Evolutionary conservation across 106 monocot genomes (phyloP).

Genomic region (Dioscorea alata): DNA sequence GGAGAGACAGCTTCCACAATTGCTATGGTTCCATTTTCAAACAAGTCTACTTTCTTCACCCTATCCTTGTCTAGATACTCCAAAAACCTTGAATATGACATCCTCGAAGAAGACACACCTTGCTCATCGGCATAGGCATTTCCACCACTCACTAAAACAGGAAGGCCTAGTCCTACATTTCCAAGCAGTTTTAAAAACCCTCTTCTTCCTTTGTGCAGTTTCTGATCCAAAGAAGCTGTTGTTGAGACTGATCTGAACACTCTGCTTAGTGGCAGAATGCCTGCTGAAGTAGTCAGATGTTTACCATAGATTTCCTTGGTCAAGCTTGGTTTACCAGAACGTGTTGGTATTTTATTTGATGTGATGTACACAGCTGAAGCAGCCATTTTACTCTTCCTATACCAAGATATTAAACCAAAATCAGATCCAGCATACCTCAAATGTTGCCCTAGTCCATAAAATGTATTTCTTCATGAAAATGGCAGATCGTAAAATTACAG

Average conservation of each 20-base stretch:
- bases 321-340: slow-evolving; percentile 13
- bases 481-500: not conserved
- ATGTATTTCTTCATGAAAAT: not conserved
- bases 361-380: slow-evolving; percentile 43
- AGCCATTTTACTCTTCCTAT: slow-evolving; percentile 43
- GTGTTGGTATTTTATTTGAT: slow-evolving; percentile 42
- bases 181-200: slow-evolving; percentile 84
- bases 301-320: slow-evolving; percentile 55
- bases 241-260: slow-evolving; percentile 38
- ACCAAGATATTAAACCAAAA: not conserved
- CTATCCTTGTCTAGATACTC: slow-evolving; percentile 94
- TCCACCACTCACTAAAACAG: slow-evolving; percentile 33
- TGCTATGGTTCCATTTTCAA: slow-evolving; percentile 96
- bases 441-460: not conserved
- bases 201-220: slow-evolving; percentile 48
- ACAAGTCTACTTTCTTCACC: slow-evolving; percentile 83
- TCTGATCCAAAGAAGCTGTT: slow-evolving; percentile 60
- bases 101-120: slow-evolving; percentile 89
- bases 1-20: slow-evolving; percentile 94
- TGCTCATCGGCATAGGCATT: slow-evolving; percentile 85
- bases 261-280: slow-evolving; percentile 23
- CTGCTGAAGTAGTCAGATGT: slow-evolving; percentile 23
- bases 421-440: not conserved
- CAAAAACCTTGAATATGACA: slow-evolving; percentile 95
- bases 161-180: slow-evolving; percentile 62